Conservation (phyloP, 805 yeast genomes). For the Lipomyces lipofer region DNA sequence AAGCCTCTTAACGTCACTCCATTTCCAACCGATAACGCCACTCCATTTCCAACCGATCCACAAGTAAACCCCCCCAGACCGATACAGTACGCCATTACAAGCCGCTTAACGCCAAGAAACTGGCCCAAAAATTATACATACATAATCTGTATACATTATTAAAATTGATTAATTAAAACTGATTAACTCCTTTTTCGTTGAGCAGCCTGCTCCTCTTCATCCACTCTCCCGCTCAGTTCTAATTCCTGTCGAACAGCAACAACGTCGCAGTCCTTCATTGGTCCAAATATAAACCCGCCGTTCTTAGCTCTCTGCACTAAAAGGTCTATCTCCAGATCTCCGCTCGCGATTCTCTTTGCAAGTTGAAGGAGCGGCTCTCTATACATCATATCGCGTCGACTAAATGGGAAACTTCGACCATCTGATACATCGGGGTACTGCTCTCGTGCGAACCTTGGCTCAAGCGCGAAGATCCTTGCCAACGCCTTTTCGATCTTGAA, state of each 20-base stretch:
- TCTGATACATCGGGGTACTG: constrained; percentile 10
- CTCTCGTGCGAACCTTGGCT: constrained; percentile 5
- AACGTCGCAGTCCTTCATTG: constrained; percentile 7
- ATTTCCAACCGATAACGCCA: too few species aligned
- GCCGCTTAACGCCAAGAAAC: too few species aligned
- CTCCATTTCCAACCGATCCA: too few species aligned
- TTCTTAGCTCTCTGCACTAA: not conserved
- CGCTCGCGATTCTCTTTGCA: constrained; percentile 9
- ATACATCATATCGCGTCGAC: constrained; percentile 10
- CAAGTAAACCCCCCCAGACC: too few species aligned
- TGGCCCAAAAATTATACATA: too few species aligned
- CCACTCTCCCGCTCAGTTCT: constrained; percentile 8
- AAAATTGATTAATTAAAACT: too few species aligned
- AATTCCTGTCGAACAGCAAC: constrained; percentile 7
- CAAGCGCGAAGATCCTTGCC: not conserved
- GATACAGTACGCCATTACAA: too few species aligned
- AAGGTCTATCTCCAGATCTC: constrained; percentile 7
- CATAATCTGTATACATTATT: too few species aligned
- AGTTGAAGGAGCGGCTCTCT: constrained; percentile 23
- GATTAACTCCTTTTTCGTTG: not conserved
- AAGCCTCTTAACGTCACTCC: too few species aligned
- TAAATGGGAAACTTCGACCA: constrained; percentile 6
- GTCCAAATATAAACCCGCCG: constrained; percentile 11
- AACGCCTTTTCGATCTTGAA: constrained; percentile 1
- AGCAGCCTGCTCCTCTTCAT: constrained; percentile 5